phyloP scores from a whole-genome alignment of 148 eudicot genomes.

The Nepenthes gracilis region DNA sequence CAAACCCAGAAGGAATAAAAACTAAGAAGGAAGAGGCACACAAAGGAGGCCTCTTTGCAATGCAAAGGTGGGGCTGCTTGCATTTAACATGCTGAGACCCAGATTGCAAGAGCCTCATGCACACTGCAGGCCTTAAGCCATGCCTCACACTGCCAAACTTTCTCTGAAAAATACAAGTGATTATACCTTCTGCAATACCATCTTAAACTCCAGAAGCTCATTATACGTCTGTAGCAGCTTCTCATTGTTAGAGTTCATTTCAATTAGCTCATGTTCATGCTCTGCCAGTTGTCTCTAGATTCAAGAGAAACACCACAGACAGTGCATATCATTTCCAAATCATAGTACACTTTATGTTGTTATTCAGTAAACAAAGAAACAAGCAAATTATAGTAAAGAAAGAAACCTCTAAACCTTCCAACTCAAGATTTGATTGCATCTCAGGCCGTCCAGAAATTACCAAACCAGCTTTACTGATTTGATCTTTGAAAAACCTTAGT shows the following conservation, averaged over 20 bases:
- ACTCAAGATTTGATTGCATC: conserved; percentile 56
- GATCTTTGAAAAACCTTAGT: conserved; percentile 89
- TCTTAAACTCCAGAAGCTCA: conserved; percentile 88
- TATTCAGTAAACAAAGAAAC: conserved; percentile 5
- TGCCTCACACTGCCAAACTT: no score
- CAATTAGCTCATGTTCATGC: conserved; percentile 90
- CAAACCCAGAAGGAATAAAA: no score
- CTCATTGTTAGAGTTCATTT: conserved; percentile 85
- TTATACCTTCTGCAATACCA: conserved; percentile 90
- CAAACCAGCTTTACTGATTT: conserved; percentile 81
- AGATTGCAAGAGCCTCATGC: no score
- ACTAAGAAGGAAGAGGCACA: no score
- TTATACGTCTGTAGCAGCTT: conserved; percentile 69
- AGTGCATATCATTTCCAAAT: neutral
- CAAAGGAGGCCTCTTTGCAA: no score
- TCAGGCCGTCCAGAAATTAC: conserved; percentile 45
- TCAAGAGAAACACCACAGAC: conserved; percentile 5
- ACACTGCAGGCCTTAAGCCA: no score
- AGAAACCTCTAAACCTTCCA: conserved; percentile 89
- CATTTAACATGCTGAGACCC: no score
- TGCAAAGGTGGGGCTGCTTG: no score
- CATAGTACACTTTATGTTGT: neutral
- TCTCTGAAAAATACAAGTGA: conserved; percentile 4
- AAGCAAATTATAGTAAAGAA: conserved; percentile 5
- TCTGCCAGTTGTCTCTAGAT: conserved; percentile 71